phyloP scores from a whole-genome alignment of 2,329 filamentous ascomycete species.

The Pseudomassariella vexata region DNA sequence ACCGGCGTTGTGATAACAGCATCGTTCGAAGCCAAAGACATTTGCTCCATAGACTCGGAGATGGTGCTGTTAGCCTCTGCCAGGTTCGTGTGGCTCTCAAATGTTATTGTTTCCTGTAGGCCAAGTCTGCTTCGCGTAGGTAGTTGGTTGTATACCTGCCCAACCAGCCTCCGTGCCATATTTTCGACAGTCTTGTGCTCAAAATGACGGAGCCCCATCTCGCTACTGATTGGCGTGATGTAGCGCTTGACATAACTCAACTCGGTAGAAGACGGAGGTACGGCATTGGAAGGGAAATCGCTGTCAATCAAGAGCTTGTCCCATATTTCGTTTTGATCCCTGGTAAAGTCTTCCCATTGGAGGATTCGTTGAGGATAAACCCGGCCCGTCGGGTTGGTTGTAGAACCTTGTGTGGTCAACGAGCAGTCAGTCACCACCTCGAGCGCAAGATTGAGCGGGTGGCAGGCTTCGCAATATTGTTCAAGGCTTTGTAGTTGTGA shows the following conservation, averaged over 20 bases:
- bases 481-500: constrained; percentile 16
- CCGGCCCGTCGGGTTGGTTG: constrained; percentile 25
- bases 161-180: constrained; percentile 26
- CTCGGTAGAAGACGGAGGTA: constrained; percentile 26
- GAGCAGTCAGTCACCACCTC: constrained; percentile 23
- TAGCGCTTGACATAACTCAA: constrained; percentile 26
- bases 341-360: constrained; percentile 27
- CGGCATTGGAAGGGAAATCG: constrained; percentile 18
- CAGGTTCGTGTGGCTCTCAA: constrained; percentile 31
- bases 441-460: constrained; percentile 24
- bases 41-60: constrained; percentile 17
- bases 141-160: constrained; percentile 18
- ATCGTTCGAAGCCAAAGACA: too few species aligned
- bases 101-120: constrained; percentile 26
- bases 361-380: constrained; percentile 28
- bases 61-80: constrained; percentile 15
- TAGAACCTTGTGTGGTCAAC: constrained; percentile 26
- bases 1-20: too few species aligned
- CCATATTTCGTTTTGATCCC: constrained; percentile 25
- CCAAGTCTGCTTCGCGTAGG: constrained; percentile 20
- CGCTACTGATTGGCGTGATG: constrained; percentile 26
- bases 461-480: constrained; percentile 26
- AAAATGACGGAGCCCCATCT: constrained; percentile 26
- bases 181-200: constrained; percentile 30
- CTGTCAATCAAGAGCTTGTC: constrained; percentile 15